Percentiles rank a stretch among this genome's conserved stretches.
Evolutionary conservation across 257 asterid species (phyloP).

Genomic region (Nicotiana benthamiana): DNA sequence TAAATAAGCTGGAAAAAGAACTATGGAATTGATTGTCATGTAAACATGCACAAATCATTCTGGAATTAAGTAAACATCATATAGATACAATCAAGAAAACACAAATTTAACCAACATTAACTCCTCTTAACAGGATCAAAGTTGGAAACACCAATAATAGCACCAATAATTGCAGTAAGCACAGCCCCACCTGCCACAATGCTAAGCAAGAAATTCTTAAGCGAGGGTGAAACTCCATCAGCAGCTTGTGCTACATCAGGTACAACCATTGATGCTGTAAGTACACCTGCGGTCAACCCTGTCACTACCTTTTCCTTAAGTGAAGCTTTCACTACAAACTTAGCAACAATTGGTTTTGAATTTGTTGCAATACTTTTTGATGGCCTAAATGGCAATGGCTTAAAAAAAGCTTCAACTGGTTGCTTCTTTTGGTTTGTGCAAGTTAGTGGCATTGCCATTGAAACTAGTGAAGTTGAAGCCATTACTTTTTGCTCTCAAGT

Average conservation of each 20-base stretch:
- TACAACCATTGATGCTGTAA: constrained; percentile 59
- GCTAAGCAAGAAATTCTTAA: constrained; percentile 75
- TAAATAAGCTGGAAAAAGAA: too few species aligned
- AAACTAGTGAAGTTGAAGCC: constrained; percentile 69
- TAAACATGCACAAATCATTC: background rate
- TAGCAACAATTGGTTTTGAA: constrained; percentile 22
- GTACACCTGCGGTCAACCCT: constrained; percentile 62
- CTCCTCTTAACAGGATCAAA: constrained; percentile 78
- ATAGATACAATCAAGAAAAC: background rate
- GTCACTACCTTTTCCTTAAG: constrained; percentile 60
- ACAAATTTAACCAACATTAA: constrained; percentile 37
- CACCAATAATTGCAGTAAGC: constrained; percentile 46
- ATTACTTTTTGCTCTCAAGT: constrained; percentile 24
- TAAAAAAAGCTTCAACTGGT: constrained; percentile 40
- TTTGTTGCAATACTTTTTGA: constrained; percentile 21
- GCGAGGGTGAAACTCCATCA: constrained; percentile 51
- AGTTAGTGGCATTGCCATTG: constrained; percentile 55
- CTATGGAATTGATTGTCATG: background rate
- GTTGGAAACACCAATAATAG: constrained; percentile 67
- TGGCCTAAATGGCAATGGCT: constrained; percentile 40
- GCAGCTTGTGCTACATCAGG: constrained; percentile 82
- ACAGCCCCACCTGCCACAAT: constrained; percentile 76
- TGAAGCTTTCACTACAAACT: constrained; percentile 51
- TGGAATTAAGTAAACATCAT: background rate
- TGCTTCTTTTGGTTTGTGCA: constrained; percentile 39